phyloP scores from a whole-genome alignment of 2,329 filamentous ascomycete species.

The Verticillium klebahnii region DNA sequence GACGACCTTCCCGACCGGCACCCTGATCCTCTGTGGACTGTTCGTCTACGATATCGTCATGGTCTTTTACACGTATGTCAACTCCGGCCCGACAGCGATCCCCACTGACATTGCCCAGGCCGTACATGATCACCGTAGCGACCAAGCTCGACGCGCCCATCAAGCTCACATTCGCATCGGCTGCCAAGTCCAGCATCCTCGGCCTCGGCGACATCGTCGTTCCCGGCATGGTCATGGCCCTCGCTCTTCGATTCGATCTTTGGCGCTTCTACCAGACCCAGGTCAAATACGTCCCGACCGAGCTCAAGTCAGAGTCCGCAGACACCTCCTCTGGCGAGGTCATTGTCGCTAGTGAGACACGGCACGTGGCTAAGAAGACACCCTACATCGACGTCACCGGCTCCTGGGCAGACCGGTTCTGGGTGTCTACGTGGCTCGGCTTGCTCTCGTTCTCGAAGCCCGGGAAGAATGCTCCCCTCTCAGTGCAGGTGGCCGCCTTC shows the following conservation, averaged over 20 bases:
- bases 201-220: conserved; percentile 93
- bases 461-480: conserved; percentile 21
- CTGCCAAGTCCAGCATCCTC: conserved; percentile 72
- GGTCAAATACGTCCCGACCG: conserved; percentile 41
- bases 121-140: conserved; percentile 83
- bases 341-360: conserved; percentile 29
- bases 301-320: conserved; percentile 25
- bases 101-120: conserved; percentile 35
- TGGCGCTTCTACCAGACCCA: conserved; percentile 76
- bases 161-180: conserved; percentile 73
- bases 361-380: conserved; percentile 35
- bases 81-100: conserved; percentile 11
- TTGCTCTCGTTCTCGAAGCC: conserved; percentile 5
- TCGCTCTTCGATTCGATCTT: conserved; percentile 87
- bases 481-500: conserved; percentile 50
- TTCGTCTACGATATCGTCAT: conserved; percentile 96
- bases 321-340: conserved; percentile 26
- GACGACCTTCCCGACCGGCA: conserved; percentile 79
- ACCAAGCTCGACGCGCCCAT: conserved; percentile 88
- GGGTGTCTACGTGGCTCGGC: conserved; percentile 47
- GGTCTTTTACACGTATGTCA: conserved; percentile 72
- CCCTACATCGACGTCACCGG: conserved; percentile 58
- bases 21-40: conserved; percentile 69
- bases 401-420: conserved; percentile 79
- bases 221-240: conserved; percentile 82